phyloP scores from a whole-genome alignment of 73 alveolate species.

The Paramecium tetraurelia region DNA sequence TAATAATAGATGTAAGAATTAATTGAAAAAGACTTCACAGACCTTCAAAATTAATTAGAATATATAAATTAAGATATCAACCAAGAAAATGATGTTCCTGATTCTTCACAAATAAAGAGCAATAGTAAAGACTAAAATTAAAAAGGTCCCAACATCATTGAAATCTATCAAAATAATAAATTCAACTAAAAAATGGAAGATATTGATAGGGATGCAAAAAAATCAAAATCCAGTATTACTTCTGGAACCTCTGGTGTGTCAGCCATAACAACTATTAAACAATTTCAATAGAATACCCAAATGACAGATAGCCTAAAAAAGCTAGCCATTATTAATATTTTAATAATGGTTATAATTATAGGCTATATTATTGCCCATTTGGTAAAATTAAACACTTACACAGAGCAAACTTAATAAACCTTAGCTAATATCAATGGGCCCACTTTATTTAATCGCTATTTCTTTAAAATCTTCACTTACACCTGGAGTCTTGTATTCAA shows the following conservation, averaged over 20 bases:
- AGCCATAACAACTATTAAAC: neutral
- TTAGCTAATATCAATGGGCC: constrained; percentile 7
- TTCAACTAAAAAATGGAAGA: neutral
- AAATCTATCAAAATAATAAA: neutral
- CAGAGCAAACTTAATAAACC: neutral
- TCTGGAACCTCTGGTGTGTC: constrained; percentile 20
- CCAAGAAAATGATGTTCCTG: neutral
- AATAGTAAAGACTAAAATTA: neutral
- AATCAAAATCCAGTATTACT: constrained; percentile 2
- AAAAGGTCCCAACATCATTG: neutral
- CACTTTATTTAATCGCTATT: neutral
- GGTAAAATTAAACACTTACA: neutral
- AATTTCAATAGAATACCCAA: neutral
- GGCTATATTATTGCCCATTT: neutral
- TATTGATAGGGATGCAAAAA: neutral
- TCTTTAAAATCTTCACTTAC: neutral
- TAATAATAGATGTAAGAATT: neutral
- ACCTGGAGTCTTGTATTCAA: constrained; percentile 3
- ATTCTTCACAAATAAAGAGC: neutral
- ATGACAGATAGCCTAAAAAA: neutral
- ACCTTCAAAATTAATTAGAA: neutral
- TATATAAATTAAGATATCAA: neutral
- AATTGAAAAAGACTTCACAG: constrained; percentile 10
- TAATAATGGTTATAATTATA: neutral
- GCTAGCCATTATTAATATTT: neutral